phyloP scores from a whole-genome alignment of 306 rosid genomes.

The Myrica gale region DNA sequence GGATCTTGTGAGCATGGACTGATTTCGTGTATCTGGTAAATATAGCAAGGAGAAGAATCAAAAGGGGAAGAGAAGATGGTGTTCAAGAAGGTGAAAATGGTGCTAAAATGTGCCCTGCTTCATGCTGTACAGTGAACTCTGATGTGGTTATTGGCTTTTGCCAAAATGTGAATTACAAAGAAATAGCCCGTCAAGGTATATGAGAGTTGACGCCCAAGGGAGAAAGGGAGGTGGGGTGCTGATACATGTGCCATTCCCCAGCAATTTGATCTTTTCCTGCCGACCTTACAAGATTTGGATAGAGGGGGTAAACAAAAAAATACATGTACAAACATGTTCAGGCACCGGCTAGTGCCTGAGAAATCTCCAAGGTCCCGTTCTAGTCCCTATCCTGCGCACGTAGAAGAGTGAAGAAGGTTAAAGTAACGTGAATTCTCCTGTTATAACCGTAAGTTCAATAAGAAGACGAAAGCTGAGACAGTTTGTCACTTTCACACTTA shows the following conservation, averaged over 20 bases:
- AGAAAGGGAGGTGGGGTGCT: not conserved
- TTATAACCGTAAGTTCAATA: not conserved
- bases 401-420: not conserved
- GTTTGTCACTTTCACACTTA: no score
- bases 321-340: not conserved
- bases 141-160: no score
- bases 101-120: no score
- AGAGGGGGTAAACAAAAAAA: not conserved
- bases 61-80: no score
- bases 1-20: no score
- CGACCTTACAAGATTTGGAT: not conserved
- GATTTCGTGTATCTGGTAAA: no score
- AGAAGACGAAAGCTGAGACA: not conserved
- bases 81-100: no score
- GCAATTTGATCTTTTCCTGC: not conserved
- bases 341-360: conserved; percentile 39
- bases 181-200: not conserved
- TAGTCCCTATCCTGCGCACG: conserved; percentile 79
- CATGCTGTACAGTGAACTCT: no score
- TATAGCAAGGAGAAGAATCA: no score
- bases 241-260: not conserved
- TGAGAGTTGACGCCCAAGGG: not conserved
- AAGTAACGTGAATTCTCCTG: not conserved
- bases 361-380: conserved; percentile 91
- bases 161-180: no score